phyloP scores from a whole-genome alignment of 441 rosid species.

The Breynia disticha region DNA sequence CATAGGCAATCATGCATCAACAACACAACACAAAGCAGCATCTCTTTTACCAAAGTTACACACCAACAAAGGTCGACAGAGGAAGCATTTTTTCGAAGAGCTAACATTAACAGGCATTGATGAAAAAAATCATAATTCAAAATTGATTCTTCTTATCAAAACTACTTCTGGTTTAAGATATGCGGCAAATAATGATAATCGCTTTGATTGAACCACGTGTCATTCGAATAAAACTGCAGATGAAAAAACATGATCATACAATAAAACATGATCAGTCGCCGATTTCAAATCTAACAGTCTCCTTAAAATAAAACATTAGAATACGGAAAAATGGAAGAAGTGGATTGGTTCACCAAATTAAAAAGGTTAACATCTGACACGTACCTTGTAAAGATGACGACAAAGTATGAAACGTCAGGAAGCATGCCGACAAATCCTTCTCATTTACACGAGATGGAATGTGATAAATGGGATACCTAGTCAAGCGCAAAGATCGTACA shows the following conservation, averaged over 20 bases:
- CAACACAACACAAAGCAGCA: too few relatives aligned
- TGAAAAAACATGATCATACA: background rate
- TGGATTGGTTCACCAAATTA: background rate
- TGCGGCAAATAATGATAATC: background rate
- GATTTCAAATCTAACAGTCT: background rate
- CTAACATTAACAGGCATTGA: background rate
- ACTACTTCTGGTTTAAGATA: background rate
- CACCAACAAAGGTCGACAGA: background rate
- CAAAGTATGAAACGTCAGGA: slow-evolving; percentile 64
- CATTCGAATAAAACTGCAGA: background rate
- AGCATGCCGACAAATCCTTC: slow-evolving; percentile 58
- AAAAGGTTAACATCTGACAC: background rate
- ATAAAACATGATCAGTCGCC: background rate
- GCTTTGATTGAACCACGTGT: background rate
- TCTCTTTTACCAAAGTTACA: background rate
- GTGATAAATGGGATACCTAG: slow-evolving; percentile 76
- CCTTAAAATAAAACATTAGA: background rate
- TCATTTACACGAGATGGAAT: slow-evolving; percentile 46
- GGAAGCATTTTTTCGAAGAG: background rate
- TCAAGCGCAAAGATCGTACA: background rate
- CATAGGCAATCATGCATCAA: too few relatives aligned
- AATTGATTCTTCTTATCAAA: background rate
- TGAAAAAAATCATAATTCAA: background rate
- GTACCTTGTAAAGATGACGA: slow-evolving; percentile 76
- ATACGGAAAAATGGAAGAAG: background rate